phyloP scores from a whole-genome alignment of 148 eudicot species.

The Simmondsia chinensis region DNA sequence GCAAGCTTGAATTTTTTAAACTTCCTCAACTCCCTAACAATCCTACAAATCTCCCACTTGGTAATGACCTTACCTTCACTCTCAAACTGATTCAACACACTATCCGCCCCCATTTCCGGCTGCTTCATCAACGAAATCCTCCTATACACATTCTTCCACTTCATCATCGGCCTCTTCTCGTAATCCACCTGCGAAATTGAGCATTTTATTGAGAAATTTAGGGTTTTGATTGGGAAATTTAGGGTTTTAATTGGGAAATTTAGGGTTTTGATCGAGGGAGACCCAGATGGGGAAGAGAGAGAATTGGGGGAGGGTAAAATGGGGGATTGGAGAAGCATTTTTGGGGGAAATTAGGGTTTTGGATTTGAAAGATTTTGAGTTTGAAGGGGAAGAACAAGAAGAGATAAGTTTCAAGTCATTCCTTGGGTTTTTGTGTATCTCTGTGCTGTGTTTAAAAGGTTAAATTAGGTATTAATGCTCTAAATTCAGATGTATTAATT shows the following conservation, averaged over 20 bases:
- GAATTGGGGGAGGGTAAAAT: slow-evolving; percentile 17
- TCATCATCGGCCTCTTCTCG: slow-evolving; percentile 27
- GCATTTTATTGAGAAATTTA: slow-evolving; percentile 12
- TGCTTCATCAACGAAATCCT: slow-evolving; percentile 32
- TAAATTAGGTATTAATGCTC: too few relatives aligned
- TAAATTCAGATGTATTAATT: too few relatives aligned
- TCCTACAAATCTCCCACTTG: slow-evolving; percentile 76
- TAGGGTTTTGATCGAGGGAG: slow-evolving; percentile 18
- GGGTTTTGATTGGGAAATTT: slow-evolving; percentile 6
- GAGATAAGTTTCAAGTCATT: too few relatives aligned
- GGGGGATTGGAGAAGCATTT: slow-evolving; percentile 53
- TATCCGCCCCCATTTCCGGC: slow-evolving; percentile 33
- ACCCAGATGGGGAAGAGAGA: slow-evolving; percentile 34
- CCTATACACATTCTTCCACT: slow-evolving; percentile 51
- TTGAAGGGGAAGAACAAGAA: neutral
- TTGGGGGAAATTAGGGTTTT: slow-evolving; percentile 18
- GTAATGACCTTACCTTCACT: slow-evolving; percentile 47
- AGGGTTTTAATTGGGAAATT: slow-evolving; percentile 6
- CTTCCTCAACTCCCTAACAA: slow-evolving; percentile 72
- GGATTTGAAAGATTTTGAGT: slow-evolving; percentile 6
- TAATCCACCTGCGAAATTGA: slow-evolving; percentile 33
- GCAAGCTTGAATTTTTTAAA: slow-evolving; percentile 45
- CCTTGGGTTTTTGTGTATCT: too few relatives aligned
- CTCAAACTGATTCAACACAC: slow-evolving; percentile 48
- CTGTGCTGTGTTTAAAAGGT: too few relatives aligned